Conservation (phyloP, 768 basidiomycete genomes). For the Boletellus ananas region DNA sequence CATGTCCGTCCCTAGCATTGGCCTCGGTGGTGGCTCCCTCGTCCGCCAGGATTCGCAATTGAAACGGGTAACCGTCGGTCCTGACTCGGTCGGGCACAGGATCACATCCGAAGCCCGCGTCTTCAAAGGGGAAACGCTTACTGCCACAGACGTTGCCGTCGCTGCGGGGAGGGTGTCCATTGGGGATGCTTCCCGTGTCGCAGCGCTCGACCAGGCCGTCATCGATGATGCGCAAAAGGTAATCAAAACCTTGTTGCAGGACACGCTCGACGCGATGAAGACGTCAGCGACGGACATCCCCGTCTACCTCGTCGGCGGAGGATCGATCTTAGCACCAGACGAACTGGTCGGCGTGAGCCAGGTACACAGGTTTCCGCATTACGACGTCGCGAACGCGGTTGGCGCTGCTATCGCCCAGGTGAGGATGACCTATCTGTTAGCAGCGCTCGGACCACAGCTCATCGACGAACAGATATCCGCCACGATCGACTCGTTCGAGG, state of each 20-base stretch:
- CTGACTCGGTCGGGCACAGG: slow-evolving; percentile 61
- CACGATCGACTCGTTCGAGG: slow-evolving; percentile 44
- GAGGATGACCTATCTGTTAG: not conserved
- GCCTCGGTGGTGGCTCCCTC: slow-evolving; percentile 61
- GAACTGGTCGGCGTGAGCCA: slow-evolving; percentile 48
- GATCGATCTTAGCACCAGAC: slow-evolving; percentile 55
- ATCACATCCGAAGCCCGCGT: slow-evolving; percentile 46
- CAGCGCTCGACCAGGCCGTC: slow-evolving; percentile 20
- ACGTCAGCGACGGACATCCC: slow-evolving; percentile 54
- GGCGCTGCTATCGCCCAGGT: slow-evolving; percentile 48
- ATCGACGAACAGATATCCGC: slow-evolving; percentile 37
- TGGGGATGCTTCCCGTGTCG: slow-evolving; percentile 25
- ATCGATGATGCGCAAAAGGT: slow-evolving; percentile 36
- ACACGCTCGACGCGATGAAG: slow-evolving; percentile 60
- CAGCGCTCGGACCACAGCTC: not conserved
- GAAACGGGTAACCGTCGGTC: slow-evolving; percentile 50
- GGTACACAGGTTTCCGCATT: slow-evolving; percentile 47
- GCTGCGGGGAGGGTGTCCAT: slow-evolving; percentile 34
- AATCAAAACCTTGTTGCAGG: slow-evolving; percentile 44
- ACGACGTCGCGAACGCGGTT: slow-evolving; percentile 59
- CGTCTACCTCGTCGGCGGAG: slow-evolving; percentile 63
- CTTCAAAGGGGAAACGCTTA: slow-evolving; percentile 55
- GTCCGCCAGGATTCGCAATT: slow-evolving; percentile 35
- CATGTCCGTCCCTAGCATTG: slow-evolving; percentile 39
- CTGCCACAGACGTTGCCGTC: slow-evolving; percentile 60